Base-by-base conservation (phyloP, 2,329 filamentous ascomycete genomes). In the Microdochium bolleyi region DNA sequence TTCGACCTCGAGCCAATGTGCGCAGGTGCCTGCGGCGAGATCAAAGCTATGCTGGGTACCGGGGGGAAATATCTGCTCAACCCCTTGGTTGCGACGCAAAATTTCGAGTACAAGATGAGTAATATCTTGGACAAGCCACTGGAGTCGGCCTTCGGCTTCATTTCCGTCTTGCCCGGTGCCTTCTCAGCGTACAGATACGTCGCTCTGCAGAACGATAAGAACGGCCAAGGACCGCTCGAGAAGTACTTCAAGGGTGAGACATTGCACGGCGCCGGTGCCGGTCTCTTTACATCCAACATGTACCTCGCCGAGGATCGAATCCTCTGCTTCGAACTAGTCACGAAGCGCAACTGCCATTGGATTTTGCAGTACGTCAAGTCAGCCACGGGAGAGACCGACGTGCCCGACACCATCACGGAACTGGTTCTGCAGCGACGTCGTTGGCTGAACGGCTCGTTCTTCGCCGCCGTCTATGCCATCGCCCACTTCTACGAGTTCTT, bases 231-330 rank as follows among this genome's bases (percentile, higher is more conserved):
- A 0, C 94, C 94, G 0, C 75, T 99, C 50, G 96, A 92, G 66
- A 94, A 97, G 71, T 99, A 99, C 68, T 99, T 99, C 82, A 97
- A 97, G 75, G 95, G 95, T 58, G 94, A 99, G 70, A 97, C 92
- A 1, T 76, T 99, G 24, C 94, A 97, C 64, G 94, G 94, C 14
- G 89, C 95, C 61, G 90, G 96, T 67, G 94, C 95, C 10, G 92
- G 96, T 67, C 91, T 97, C 3, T 97, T 97, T 65, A 96, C 92
- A 0, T 92, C 94, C 34, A 99, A 99, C 68, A 95, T 95, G 89
- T 95, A 94, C 62, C 75, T 95, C 50, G 89, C 89, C 41, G 89
- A 95, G 67, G 89, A 95, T 76, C 87, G 89, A 69, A 95, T 95
- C 62, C 84, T 99, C 34, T 99, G 94, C 71, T 99, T 96, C 78